Evolutionary conservation across 2,329 filamentous ascomycete species (phyloP), one percentile per base, ranked within the genome.

Genomic region (Podosphaera aphanis): DNA sequence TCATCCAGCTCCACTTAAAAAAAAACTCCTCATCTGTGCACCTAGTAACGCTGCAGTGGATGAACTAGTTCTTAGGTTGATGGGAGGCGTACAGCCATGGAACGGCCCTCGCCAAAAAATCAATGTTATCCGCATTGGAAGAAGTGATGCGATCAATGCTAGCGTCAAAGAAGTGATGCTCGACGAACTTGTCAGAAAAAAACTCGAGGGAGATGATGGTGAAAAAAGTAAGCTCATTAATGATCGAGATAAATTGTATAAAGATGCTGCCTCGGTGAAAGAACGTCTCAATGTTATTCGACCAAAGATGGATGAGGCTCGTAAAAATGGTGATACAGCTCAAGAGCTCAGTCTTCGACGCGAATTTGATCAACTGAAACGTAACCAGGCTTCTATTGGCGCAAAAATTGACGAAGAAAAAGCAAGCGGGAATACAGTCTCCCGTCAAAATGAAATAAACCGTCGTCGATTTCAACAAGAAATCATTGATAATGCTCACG

Each of bases 41-140:
- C 90, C 90, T 13, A 95, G 86, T 68, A 98, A 98, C 61, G 90
- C 90, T 5, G 90, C 90, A 27, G 90, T 98, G 5, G 90, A 98
- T 59, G 90, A 98, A 61, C 61, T 98, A 50, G 90, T 98, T 16
- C 77, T 94, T 60, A 79, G 90, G 64, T 71, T 98, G 56, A 95
- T 93, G 62, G 67, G 74, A 45, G 90, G 90, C 3, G 71, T 98
- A 45, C 88, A 78, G 57, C 86, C 83, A 0, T 68, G 73, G 48
- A 73, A 71, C 38, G 88, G 90, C 1, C 69, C 75, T 23, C 66
- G 68, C 11, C 77, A 82, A 52, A 81, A 82, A 51, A 72, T 95
- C 56, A 85, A 83, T 42, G 83, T 98, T 18, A 72, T 98, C 47
- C 85, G 90, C 56, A 68, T 98, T 21, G 90, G 90, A 52, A 77